Evolutionary conservation across 352 stramenopile species (phyloP), one percentile per base, ranked within the genome.

Genomic region (Globisporangium cylindrosporum): DNA sequence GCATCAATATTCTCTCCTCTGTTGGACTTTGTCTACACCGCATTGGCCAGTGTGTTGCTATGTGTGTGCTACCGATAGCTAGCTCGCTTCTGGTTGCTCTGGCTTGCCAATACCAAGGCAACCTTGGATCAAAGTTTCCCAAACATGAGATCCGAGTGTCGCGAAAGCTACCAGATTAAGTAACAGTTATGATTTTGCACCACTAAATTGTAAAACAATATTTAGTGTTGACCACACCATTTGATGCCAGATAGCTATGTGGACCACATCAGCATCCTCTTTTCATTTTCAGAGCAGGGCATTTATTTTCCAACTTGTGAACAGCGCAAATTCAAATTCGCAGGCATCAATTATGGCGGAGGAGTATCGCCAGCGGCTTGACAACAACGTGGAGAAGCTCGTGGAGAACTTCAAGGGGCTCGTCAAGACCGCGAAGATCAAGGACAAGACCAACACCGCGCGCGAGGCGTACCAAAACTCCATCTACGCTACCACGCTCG

Each of bases 331-430:
- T 22, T 29, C 34, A 20, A 62, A 7, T 22, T 29, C 38, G 41
- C 22, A 64, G 22, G 41, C 36, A 79, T 7, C 24, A 94, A 79
- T 7, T 22, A 94, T 94, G 86, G 84, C 86, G 72, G 86, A 94
- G 67, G 86, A 94, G 65, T 94, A 92, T 55, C 83, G 86, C 41
- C 86, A 92, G 81, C 84, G 86, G 43, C 75, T 94, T 29, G 86
- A 94, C 70, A 94, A 93, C 73, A 94, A 93, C 68, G 86, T 93
- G 60, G 86, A 94, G 80, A 93, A 92, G 82, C 77, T 94, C 62
- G 83, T 94, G 65, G 86, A 94, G 77, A 94, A 94, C 68, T 94
- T 92, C 73, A 89, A 88, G 69, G 84, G 85, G n/a, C 74, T 94
- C 41, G 74, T 94, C 29, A 92, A 91, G 77, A 90, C 82, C 20